Evolutionary conservation across 257 asterid genomes (phyloP).

Genomic region (Solanum commersonii): DNA sequence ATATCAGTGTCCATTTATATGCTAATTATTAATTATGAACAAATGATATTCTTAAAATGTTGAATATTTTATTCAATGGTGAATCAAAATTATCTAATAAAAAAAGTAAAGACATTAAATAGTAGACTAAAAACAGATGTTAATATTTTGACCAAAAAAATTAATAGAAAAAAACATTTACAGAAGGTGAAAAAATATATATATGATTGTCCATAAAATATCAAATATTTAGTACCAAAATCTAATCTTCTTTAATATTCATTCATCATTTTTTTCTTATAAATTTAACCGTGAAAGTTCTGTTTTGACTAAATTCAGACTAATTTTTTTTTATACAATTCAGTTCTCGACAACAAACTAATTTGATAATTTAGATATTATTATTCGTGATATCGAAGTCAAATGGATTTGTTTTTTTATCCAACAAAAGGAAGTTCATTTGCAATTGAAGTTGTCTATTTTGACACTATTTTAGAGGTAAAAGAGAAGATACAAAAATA

Average conservation of each 20-base stretch:
- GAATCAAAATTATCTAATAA: background rate
- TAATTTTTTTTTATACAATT: background rate
- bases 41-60: background rate
- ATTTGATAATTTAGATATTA: background rate
- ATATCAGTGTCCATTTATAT: background rate
- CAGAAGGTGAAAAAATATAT: background rate
- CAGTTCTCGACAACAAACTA: background rate
- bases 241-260: background rate
- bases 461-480: constrained; percentile 52
- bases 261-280: background rate
- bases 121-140: background rate
- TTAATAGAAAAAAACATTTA: background rate
- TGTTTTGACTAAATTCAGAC: background rate
- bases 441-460: constrained; percentile 52
- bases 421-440: constrained; percentile 30
- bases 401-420: constrained; percentile 47
- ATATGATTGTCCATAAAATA: background rate
- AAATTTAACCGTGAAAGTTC: background rate
- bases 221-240: background rate
- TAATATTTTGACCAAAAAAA: background rate
- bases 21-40: background rate
- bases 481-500: constrained; percentile 43
- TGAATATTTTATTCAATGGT: background rate
- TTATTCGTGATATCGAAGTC: background rate
- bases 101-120: background rate